Evolutionary conservation across 2,329 filamentous ascomycete species (phyloP), one percentile per base, ranked within the genome.

Genomic region (Raffaelea deltoideospora): DNA sequence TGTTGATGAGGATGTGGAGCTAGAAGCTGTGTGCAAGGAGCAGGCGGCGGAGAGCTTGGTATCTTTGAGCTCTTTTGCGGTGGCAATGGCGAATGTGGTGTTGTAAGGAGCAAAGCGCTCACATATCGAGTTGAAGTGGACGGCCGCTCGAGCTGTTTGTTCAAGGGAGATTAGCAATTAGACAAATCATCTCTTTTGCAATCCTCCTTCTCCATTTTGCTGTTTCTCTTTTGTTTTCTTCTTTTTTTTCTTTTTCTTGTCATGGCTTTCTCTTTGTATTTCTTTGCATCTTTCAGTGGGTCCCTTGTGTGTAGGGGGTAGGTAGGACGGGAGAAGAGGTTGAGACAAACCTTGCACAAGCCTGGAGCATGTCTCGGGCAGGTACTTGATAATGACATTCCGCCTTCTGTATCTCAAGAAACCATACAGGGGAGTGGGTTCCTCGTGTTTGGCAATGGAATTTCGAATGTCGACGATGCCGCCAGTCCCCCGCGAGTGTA

Each of bases 381-480:
- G 70, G 55, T 90, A 94, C 61, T 90, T 95, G 56, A 98, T 72
- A 41, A 98, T 61, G 34, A 96, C 81, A 58, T 86, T 95, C 53
- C 86, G 76, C 53, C 87, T 76, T 39, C 88, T 71, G 57, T 95
- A 96, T 49, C 83, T 77, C 47, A 98, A 62, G 53, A 95, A 85
- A 37, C 90, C 90, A 53, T 92, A 98, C 33, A 98, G 64, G 18
- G 90, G 90, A 43, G 85, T 90, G 38, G 74, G 71, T 45, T 95
- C 87, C 39, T 82, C 73, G 53, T 92, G 93, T 43, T 72, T 65
- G 41, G 78, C 72, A 47, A 96, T 78, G 39, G 76, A 71, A 50
- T 76, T 76, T 51, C 86, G 79, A 45, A 90, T 76, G 54, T 96
- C 90, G 42, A 76, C 69, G 41, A 94, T 78, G 44, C 90, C 88